A percentile compares a stretch with the other conserved stretches of the same genome.
These are phyloP conservation scores for Drechslera avenae DNA, from an alignment of 2,329 filamentous ascomycete genomes.

Conservation along the genomic window DNA sequence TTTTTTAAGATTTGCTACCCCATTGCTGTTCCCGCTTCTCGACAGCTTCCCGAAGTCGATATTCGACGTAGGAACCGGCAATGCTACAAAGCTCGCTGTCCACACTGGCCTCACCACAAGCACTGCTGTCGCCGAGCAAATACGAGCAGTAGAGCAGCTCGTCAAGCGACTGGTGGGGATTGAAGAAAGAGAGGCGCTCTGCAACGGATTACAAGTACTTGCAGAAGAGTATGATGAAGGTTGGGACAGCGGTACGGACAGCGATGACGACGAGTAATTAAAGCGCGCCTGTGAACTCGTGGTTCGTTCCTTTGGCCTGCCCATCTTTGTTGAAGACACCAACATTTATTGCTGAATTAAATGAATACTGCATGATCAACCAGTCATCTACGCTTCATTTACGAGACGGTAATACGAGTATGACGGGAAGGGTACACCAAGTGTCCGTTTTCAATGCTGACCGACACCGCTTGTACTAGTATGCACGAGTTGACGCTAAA, in stretches of 20 bases:
- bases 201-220: conserved; percentile 79
- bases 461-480: conserved; percentile 6
- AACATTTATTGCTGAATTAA: background rate
- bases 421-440: background rate
- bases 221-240: conserved; percentile 88
- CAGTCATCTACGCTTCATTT: background rate
- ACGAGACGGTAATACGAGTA: background rate
- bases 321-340: background rate
- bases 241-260: conserved; percentile 72
- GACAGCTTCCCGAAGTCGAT: conserved; percentile 79
- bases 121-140: conserved; percentile 69
- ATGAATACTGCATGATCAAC: background rate
- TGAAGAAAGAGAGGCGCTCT: conserved; percentile 83
- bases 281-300: background rate
- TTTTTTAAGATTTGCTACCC: conserved; percentile 57
- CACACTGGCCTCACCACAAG: conserved; percentile 70
- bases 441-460: conserved; percentile 8
- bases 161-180: conserved; percentile 67
- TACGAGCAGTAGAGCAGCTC: conserved; percentile 69
- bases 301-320: background rate
- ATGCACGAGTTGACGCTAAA: conserved; percentile 28
- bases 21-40: conserved; percentile 73
- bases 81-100: conserved; percentile 52
- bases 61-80: conserved; percentile 58
- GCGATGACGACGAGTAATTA: conserved; percentile 66